Evolutionary conservation across 306 rosid genomes (phyloP), one percentile per base, ranked within the genome.

Genomic region (Vigna reflexopilosa): DNA sequence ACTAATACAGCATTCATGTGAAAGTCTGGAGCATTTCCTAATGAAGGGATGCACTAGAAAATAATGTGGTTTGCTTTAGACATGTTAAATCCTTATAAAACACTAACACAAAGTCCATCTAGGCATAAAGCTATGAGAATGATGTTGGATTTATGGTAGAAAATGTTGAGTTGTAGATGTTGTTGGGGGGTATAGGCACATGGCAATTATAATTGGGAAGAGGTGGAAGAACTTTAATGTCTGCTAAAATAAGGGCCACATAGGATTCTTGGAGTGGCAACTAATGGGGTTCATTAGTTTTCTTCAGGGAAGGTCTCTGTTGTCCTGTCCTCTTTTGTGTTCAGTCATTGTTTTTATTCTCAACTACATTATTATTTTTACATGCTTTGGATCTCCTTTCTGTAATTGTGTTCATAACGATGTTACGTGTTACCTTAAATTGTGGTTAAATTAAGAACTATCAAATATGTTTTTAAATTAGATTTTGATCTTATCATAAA

Each of bases 221-320:
- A 48, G 80, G 1, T 78, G 54, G 65, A 59, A 71, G 50, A 40
- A 32, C 50, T 61, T 62, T 64, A 52, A 2, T 80, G 78, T 80
- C 38, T 24, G 62, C 62, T 65, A 69, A 64, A 64, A 62, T 20
- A 34, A 77, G 73, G 66, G 76, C 49, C 57, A 36, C 84, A 81
- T 81, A 56, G 94, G 94, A 90, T 90, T 84, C 86, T 81, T 81
- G 55, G 42, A 65, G 16, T 13, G 16, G 5, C 71, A 34, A 67
- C 67, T 67, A 67, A 67, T 65, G 62, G 66, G 67, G 71, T 48
- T 52, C 58, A 70, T 67, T 72, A 22, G 38, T 51, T 85, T 72
- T 75, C 64, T 72, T 64, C 77, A 44, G 70, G 84, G 88, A 52
- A 72, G 71, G 70, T 74, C 34, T 48, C 15, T 38, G 57, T 67